Base-by-base conservation (phyloP, 2,329 filamentous ascomycete genomes). In the Stagonosporopsis vannaccii region DNA sequence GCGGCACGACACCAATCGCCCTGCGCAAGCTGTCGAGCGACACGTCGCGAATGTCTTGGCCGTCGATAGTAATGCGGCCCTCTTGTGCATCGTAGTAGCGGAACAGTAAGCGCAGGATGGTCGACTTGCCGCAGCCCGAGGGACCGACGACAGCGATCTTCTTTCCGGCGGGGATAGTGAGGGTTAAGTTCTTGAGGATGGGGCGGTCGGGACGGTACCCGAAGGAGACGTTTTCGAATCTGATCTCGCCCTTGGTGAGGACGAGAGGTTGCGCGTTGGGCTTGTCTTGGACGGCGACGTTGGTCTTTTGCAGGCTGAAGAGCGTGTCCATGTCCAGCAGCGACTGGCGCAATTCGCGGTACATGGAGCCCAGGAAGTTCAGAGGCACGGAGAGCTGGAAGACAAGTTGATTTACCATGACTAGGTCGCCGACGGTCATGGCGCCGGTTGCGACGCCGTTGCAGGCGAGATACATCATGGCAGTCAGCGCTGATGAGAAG, bases 381-480 rank as follows among this genome's bases (percentile, higher is more conserved):
- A 99, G 84, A 0, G 95, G 95, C 4, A 99, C 92, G 0, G 92
- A 97, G 6, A 99, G 87, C 78, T 99, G 95, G 79, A 99, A 99
- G 56, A 99, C 93, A 17, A 99, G 87, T 80, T 98, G 95, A 76
- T 99, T 99, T 65, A 99, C 92, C 91, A 99, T 96, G 72, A 99
- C 95, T 28, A 99, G 83, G 73, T 99, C 96, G 56, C 95, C 95
- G 13, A 99, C 93, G 0, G 94, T 97, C 68, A 99, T 79, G 6
- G 82, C 80, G 13, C 94, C 94, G 3, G 80, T 82, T 1, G 91
- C 92, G 1, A 99, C 92, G 32, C 96, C 96, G 68, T 94, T 87
- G 22, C 92, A 92, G 6, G 93, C 95, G 54, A 98, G 85, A 74
- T 96, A 98, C 95, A 99, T 99, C 94, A 99, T 99, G 25, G 86